Base-by-base conservation (phyloP, 371 early-diverging fungal genomes). In the Cokeromyces recurvatus region DNA sequence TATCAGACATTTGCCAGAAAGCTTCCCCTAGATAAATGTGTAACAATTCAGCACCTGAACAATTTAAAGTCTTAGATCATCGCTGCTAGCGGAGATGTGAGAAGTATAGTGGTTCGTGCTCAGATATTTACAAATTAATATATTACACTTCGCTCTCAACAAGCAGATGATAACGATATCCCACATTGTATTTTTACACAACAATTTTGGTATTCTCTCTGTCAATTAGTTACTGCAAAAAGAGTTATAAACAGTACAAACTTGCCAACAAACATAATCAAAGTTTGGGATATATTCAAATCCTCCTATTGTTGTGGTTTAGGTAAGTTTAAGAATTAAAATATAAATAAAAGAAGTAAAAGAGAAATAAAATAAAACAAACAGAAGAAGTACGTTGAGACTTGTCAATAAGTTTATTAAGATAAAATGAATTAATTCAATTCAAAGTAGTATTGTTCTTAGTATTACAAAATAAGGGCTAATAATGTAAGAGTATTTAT, bases 51-150 rank as follows among this genome's bases (percentile, higher is more conserved):
- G 16, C 32, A 27, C 29, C 5, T 27, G 11, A 27, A 27, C 29
- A 27, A 27, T 11, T 27, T 43, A 19, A 43, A 43, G 20, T 20
- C 43, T 0, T 31, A 19, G 5, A 43, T 31, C 8, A 19, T 43
- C 8, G 17, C 43, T 43, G 43, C 43, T 31, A 27, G 43, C 32
- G 9, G 20, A 31, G 43, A 43, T 31, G 32, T 43, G 20, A 27
- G 43, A 43, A 16, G 32, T 19, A 43, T 43, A 19, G 32, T 32
- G 32, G 3, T 43, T 12, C 16, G 43, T 31, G 29, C 43, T 2
- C 32, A 32, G 10, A 4, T 43, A 31, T 43, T 43, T 31, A 20
- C 14, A 16, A 43, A 17, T 32, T 43, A 31, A 19, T 43, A 31
- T 31, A 43, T 31, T 6, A 41, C 27, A 9, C 41, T 41, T 41